A percentile compares a stretch with the other conserved stretches of the same genome.
phyloP scores from a whole-genome alignment of 106 monocot genomes.

The Acorus gramineus region DNA sequence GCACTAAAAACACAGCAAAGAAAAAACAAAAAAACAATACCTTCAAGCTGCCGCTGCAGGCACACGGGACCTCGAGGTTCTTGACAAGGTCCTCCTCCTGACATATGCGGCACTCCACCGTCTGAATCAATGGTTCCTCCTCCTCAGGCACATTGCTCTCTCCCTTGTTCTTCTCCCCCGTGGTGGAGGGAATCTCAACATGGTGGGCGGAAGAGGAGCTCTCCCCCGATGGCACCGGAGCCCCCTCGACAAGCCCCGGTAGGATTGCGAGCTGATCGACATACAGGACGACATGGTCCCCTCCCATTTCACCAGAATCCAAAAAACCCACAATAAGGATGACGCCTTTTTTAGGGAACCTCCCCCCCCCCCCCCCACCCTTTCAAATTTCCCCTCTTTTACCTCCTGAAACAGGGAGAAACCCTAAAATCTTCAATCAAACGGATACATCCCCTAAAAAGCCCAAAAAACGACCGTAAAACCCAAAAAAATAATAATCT shows the following conservation, averaged over 20 bases:
- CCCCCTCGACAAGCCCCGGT: not conserved
- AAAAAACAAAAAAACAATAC: slow-evolving; percentile 6
- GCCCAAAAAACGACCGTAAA: too few relatives aligned
- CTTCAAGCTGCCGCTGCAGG: slow-evolving; percentile 94
- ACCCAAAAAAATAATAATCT: too few relatives aligned
- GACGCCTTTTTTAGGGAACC: too few relatives aligned
- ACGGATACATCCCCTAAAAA: too few relatives aligned
- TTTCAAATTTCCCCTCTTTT: too few relatives aligned
- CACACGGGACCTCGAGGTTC: slow-evolving; percentile 77
- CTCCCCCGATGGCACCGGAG: not conserved
- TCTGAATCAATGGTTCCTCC: slow-evolving; percentile 60
- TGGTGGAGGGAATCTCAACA: not conserved
- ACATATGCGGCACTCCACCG: slow-evolving; percentile 85
- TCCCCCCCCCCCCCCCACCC: too few relatives aligned
- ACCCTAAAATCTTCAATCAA: too few relatives aligned
- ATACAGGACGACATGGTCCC: slow-evolving; percentile 14
- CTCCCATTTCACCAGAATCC: not conserved
- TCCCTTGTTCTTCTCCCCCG: slow-evolving; percentile 1
- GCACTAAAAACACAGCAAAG: too few relatives aligned
- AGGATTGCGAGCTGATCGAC: slow-evolving; percentile 4
- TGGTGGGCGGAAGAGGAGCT: not conserved
- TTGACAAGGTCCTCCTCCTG: slow-evolving; percentile 81
- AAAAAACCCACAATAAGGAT: too few relatives aligned
- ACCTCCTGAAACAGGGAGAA: too few relatives aligned
- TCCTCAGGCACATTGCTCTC: slow-evolving; percentile 26